Evolutionary conservation across 345 rosid species (phyloP).

Genomic region (Streptanthus diversifolius): DNA sequence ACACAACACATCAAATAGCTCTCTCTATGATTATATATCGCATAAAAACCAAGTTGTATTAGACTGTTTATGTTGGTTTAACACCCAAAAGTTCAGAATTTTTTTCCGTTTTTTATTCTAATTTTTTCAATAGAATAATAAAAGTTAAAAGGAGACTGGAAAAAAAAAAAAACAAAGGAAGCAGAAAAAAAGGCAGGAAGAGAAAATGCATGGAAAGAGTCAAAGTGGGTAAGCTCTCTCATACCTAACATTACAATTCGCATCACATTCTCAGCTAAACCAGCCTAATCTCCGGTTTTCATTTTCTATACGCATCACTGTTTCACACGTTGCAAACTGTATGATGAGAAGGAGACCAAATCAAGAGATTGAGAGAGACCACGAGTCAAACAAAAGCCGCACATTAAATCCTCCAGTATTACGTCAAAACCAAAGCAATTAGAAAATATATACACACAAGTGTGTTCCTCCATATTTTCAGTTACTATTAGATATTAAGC

Average conservation of each 20-base stretch:
- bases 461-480: neutral
- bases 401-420: too few relatives aligned
- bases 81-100: neutral
- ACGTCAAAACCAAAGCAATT: too few relatives aligned
- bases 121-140: neutral
- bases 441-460: too few relatives aligned
- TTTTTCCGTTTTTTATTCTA: neutral
- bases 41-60: constrained; percentile 13
- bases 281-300: constrained; percentile 25
- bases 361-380: neutral
- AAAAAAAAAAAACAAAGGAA: neutral
- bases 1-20: constrained; percentile 14
- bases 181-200: neutral
- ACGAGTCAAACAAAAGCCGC: neutral
- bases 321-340: constrained; percentile 7
- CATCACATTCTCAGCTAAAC: constrained; percentile 35
- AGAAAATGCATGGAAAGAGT: constrained; percentile 31
- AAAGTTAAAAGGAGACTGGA: neutral
- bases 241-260: constrained; percentile 24
- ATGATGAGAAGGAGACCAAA: neutral
- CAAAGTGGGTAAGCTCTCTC: constrained; percentile 37
- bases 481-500: neutral
- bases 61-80: neutral
- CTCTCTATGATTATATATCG: neutral
- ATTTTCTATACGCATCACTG: neutral